Base-by-base conservation (phyloP, 768 basidiomycete species). In the Dentipellis fragilis region DNA sequence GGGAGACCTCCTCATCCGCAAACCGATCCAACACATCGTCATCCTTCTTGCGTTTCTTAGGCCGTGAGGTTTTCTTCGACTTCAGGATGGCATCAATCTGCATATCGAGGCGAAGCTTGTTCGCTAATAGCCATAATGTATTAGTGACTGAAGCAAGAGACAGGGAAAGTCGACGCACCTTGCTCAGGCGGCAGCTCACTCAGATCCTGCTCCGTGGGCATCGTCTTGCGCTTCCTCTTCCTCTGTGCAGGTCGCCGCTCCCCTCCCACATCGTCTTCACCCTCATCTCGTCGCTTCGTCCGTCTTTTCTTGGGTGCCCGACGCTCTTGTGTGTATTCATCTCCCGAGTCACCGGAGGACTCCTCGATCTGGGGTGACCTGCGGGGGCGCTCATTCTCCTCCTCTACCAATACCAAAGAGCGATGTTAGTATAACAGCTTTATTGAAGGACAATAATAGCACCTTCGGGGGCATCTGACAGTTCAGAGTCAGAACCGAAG, bases 1-100 rank as follows among this genome's bases (percentile, higher is more conserved):
- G 75, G 0, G 87, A 86, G 38, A 97, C 91, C 63, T 95, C 87
- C 57, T 90, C 90, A 64, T 98, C 94, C 38, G 92, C 90, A 61
- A 87, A 86, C 19, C 79, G 80, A 65, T 97, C 95, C 37, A 96
- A 71, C 10, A 83, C 83, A 63, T 91, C 90, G 1, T 89, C 89
- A 52, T 82, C 89, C 66, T 86, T 85, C 72, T 90, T 92, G 61
- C 83, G 78, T 61, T 81, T 78, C 63, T 79, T 81, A 39, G 75
- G 79, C 14, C 85, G 74, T 29, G 78, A 75, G 2, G 75, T 68
- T 67, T 87, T 89, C 66, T 89, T 91, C 3, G 84, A 75, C 69
- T 90, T 92, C 17, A 94, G 76, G 54, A 93, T 93, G 16, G 85
- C 87, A 57, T 95, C 91, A 57, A 98, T 81, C 63, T 84, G 78